Conservation (phyloP, 768 basidiomycete genomes). For the Phylloporus scabripes region DNA sequence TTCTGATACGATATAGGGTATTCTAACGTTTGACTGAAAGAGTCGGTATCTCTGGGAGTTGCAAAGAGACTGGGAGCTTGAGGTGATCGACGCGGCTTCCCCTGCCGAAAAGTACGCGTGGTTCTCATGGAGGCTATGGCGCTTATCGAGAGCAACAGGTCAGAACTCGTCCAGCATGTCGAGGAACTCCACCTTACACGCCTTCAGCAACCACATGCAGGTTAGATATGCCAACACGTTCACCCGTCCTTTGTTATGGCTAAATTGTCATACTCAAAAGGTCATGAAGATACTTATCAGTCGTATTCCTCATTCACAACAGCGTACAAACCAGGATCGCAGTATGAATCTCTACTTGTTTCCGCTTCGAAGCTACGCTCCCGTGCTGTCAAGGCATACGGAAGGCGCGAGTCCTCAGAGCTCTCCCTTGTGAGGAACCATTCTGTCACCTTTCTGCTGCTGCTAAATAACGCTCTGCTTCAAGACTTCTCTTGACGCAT, state of each 20-base stretch:
- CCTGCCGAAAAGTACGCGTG: slow-evolving; percentile 41
- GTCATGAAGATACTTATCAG: slow-evolving; percentile 75
- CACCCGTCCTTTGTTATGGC: background rate
- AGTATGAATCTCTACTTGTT: slow-evolving; percentile 75
- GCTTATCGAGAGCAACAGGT: slow-evolving; percentile 28
- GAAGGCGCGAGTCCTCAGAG: slow-evolving; percentile 61
- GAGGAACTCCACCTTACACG: slow-evolving; percentile 59
- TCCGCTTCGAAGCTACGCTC: slow-evolving; percentile 69
- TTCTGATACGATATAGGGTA: slow-evolving; percentile 5
- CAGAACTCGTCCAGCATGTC: slow-evolving; percentile 42
- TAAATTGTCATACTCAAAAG: slow-evolving; percentile 36
- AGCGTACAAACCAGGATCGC: slow-evolving; percentile 59
- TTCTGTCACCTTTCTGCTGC: background rate
- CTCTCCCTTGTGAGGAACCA: slow-evolving; percentile 45
- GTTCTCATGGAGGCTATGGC: background rate
- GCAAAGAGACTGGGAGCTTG: slow-evolving; percentile 71
- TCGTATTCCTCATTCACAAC: slow-evolving; percentile 89
- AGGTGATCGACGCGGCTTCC: slow-evolving; percentile 48
- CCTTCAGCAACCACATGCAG: slow-evolving; percentile 70
- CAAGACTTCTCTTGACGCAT: slow-evolving; percentile 49
- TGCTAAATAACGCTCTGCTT: slow-evolving; percentile 13
- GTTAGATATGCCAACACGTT: slow-evolving; percentile 34
- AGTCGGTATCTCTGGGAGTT: slow-evolving; percentile 67
- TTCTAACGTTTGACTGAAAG: slow-evolving; percentile 35
- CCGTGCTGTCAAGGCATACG: slow-evolving; percentile 53